Base-by-base conservation (phyloP, 371 early-diverging fungal species). In the Basidiobolus heterosporus region DNA sequence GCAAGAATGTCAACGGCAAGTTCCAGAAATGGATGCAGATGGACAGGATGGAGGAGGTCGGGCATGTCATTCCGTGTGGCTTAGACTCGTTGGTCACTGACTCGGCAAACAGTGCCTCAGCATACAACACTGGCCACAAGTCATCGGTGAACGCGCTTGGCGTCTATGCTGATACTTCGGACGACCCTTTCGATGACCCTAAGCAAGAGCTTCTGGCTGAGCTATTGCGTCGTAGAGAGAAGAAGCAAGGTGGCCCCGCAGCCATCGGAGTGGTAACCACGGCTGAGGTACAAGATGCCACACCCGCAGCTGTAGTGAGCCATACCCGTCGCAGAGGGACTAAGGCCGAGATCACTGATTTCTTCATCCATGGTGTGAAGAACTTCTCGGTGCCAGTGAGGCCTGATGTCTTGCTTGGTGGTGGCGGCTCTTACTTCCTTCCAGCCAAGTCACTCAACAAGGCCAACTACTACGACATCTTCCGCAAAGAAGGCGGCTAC, bases 261-360 rank as follows among this genome's bases (percentile, higher is more conserved):
- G 75, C 69, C 48, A 70, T 82, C 49, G 83, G 83, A 58, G 66
- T 82, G 43, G 83, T 80, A 37, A 66, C 76, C 44, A 82, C 83
- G 41, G 79, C 83, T 44, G 67, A 65, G 47, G 69, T 72, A 43
- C 61, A 71, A 56, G 83, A 82, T 56, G 83, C 80, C 44, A 82
- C 83, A 11, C 83, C 83, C 44, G 72, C 80, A 51, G 75, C 83
- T 22, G 70, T 80, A 43, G 71, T 54, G 38, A 38, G 69, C 36
- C 80, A 82, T 60, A 80, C 79, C 36, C 70, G 80, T 44, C 51
- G 44, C 46, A 65, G 81, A 51, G 49, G 47, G 18, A 63, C 67
- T 42, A 62, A 62, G 42, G 65, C 58, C 20, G 59, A 67, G 51
- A 78, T 83, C 53, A 65, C 70, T 36, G 77, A 76, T 56, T 79